A percentile compares a stretch with the other conserved stretches of the same genome.
phyloP scores from a whole-genome alignment of 495 filamentous ascomycete species.

The Penicillium tannophilum region DNA sequence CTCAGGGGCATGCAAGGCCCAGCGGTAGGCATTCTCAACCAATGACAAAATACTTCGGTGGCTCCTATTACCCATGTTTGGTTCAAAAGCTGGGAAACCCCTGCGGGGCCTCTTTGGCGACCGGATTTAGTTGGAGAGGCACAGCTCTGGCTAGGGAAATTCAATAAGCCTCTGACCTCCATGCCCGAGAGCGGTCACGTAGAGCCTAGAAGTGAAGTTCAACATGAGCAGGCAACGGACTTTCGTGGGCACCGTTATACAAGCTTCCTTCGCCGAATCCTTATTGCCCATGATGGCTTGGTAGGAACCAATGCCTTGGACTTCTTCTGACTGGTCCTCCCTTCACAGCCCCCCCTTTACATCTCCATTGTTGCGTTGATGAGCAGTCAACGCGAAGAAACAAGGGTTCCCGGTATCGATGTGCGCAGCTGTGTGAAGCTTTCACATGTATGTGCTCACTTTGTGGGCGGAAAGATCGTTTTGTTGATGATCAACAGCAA shows the following conservation, averaged over 20 bases:
- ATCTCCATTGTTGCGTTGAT: background rate
- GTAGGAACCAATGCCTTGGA: background rate
- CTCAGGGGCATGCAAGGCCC: background rate
- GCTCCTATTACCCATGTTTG: background rate
- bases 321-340: background rate
- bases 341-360: background rate
- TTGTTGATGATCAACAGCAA: background rate
- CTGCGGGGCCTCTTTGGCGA: background rate
- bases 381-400: background rate
- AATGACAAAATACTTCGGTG: background rate
- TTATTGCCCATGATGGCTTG: background rate
- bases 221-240: background rate
- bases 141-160: background rate
- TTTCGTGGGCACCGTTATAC: background rate
- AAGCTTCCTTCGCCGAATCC: background rate
- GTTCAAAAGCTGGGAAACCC: background rate
- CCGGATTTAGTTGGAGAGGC: background rate
- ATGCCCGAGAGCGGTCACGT: background rate
- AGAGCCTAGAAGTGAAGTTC: background rate
- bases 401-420: background rate
- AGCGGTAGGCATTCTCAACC: background rate
- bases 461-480: background rate
- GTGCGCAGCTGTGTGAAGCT: background rate
- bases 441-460: background rate
- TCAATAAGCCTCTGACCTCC: background rate